Conservation (phyloP, 805 yeast species). For the Ogataea saltuana region DNA sequence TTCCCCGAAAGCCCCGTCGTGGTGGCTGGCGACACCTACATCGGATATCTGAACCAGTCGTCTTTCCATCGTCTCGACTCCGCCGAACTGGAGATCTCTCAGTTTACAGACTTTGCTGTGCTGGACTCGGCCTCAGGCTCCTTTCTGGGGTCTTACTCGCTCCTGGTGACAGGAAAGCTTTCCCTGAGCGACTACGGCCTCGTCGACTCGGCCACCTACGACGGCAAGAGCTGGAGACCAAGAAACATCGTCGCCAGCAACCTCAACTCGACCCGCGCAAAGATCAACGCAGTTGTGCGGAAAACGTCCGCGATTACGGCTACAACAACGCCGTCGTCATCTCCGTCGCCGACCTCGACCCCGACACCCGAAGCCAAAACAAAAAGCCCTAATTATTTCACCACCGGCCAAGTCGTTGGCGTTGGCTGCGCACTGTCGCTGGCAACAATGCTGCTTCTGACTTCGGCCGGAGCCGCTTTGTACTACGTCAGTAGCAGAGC, state of each 20-base stretch:
- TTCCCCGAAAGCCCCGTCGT: conserved; percentile 41
- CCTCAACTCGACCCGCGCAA: conserved; percentile 25
- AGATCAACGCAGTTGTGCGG: conserved; percentile 35
- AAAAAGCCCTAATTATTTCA: conserved; percentile 28
- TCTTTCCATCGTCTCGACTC: conserved; percentile 48
- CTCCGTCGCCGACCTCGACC: conserved; percentile 5
- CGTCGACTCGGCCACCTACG: conserved; percentile 61
- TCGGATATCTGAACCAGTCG: conserved; percentile 47
- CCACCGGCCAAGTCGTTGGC: conserved; percentile 66
- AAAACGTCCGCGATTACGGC: conserved; percentile 28
- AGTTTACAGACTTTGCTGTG: conserved; percentile 43
- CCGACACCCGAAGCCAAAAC: background rate
- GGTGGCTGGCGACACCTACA: conserved; percentile 41
- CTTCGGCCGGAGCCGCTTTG: conserved; percentile 41
- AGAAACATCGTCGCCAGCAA: conserved; percentile 46
- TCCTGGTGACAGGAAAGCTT: conserved; percentile 62
- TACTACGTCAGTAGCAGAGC: conserved; percentile 38
- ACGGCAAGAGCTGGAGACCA: conserved; percentile 71
- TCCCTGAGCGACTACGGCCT: conserved; percentile 51
- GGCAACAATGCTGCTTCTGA: conserved; percentile 45
- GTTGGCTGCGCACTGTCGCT: conserved; percentile 68
- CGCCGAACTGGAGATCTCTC: conserved; percentile 31
- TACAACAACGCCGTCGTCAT: conserved; percentile 10
- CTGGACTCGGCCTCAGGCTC: conserved; percentile 37
- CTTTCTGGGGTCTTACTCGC: conserved; percentile 44